Base-by-base conservation (phyloP, 2,329 filamentous ascomycete genomes). In the Phaeosphaeriaceae sp. region DNA sequence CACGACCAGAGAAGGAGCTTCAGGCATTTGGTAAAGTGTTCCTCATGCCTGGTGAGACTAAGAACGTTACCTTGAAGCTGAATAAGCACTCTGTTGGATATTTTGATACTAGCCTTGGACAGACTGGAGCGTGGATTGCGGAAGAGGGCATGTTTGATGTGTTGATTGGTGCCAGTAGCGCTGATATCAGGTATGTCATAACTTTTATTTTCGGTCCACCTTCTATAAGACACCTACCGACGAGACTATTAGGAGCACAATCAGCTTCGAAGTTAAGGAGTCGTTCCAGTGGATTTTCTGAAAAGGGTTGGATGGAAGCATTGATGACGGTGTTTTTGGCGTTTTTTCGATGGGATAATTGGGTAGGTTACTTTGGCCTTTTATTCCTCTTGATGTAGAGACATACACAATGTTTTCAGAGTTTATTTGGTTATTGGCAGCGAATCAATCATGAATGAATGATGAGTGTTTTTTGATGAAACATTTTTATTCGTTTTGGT, bases 1-100 rank as follows among this genome's bases (percentile, higher is more conserved):
- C 82, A 0, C 76, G 87, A 17, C 87, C 87, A 0, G 82, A 85
- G 58, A 89, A 90, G 72, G 87, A 90, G 71, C 76, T 90, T 1
- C 84, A 85, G 28, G 86, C 85, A 0, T 90, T 90, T 62, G 81
- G 82, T 49, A 75, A 75, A 43, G 68, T 73, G 1, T 62, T 70
- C 48, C 42, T 75, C 29, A 60, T 68, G 44, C 69, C 72, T 4
- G 67, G 70, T 1, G 72, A 75, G 54, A 74, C 64, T 3, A 72
- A 71, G 49, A 49, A 47, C 4, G 70, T 74, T 3, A 41, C 48
- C 0, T 47, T 75, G 51, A 55, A 54, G 44, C 45, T 75, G 4
- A 73, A 80, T 53, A 80, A 77, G 60, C 76, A 81, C 48, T 76
- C 77, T 3, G 73, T 80, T 8, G 78, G 78, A 3, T 89, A 88